Evolutionary conservation across 2,329 filamentous ascomycete genomes (phyloP).

Genomic region (Arthrobotrys entomopaga): DNA sequence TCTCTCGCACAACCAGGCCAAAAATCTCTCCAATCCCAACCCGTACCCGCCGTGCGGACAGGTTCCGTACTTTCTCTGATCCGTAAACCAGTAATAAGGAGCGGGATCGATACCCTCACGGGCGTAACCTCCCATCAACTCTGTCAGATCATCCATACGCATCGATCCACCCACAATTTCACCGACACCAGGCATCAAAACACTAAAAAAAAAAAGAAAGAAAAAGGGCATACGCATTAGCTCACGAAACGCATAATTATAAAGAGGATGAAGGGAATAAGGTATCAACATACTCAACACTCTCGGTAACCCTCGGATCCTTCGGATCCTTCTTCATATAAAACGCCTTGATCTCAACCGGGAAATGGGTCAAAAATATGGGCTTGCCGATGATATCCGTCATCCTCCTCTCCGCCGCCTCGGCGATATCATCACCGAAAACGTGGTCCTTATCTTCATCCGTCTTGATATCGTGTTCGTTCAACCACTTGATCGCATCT

Average conservation of each 20-base stretch:
- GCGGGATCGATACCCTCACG: slow-evolving; percentile 83
- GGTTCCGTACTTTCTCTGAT: slow-evolving; percentile 95
- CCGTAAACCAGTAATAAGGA: slow-evolving; percentile 98
- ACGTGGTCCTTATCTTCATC: slow-evolving; percentile 89
- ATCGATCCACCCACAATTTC: slow-evolving; percentile 97
- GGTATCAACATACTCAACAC: slow-evolving; percentile 75
- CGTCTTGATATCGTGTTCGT: slow-evolving; percentile 88
- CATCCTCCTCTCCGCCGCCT: slow-evolving; percentile 96
- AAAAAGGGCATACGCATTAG: no score
- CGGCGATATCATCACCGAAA: slow-evolving; percentile 97
- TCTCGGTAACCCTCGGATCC: slow-evolving; percentile 88
- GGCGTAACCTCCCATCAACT: slow-evolving; percentile 87
- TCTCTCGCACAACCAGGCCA: slow-evolving; percentile 73
- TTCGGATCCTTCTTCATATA: slow-evolving; percentile 93
- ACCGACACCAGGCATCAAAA: slow-evolving; percentile 89
- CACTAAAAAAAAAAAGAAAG: slow-evolving; percentile 59
- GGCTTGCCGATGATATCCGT: slow-evolving; percentile 95
- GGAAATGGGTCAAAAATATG: slow-evolving; percentile 97
- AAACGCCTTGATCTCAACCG: slow-evolving; percentile 96
- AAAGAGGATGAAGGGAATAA: not conserved
- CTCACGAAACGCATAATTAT: no score
- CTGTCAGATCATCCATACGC: slow-evolving; percentile 92
- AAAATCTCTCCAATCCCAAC: slow-evolving; percentile 83
- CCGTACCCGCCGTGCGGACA: slow-evolving; percentile 94
- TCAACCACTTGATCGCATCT: slow-evolving; percentile 94